A percentile compares a stretch with the other conserved stretches of the same genome.
Evolutionary conservation across 139 green algal species (phyloP).

Genomic region (Picochlorum sp.): DNA sequence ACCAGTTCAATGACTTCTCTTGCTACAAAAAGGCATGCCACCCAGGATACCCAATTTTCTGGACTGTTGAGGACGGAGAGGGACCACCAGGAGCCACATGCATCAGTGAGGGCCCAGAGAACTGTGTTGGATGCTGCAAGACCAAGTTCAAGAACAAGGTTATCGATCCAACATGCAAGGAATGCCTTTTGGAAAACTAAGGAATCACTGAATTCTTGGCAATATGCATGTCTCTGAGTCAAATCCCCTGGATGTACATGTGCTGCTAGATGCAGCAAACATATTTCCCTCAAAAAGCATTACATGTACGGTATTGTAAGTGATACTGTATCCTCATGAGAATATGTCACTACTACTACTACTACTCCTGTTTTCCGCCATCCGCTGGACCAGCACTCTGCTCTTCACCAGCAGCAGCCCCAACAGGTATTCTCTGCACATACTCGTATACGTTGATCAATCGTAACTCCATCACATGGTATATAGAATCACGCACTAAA

Average conservation of each 20-base stretch:
- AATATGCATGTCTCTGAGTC: too few species aligned
- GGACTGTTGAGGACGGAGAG: background rate
- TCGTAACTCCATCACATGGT: background rate
- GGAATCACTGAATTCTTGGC: background rate
- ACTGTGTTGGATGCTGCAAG: background rate
- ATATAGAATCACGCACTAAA: conserved; percentile 28
- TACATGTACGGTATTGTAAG: background rate
- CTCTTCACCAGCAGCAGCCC: background rate
- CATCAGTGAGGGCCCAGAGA: background rate
- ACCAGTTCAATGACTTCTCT: background rate
- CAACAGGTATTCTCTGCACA: conserved; percentile 1
- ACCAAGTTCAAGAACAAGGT: background rate
- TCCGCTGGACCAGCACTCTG: background rate
- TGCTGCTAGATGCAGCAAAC: background rate
- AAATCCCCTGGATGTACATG: background rate
- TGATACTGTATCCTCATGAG: background rate
- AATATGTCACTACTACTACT: too few species aligned
- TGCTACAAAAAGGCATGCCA: background rate
- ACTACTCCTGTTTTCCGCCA: background rate
- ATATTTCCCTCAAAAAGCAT: background rate
- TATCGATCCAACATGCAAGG: background rate
- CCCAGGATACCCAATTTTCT: background rate
- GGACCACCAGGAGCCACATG: background rate
- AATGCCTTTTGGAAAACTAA: background rate
- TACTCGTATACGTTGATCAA: background rate